Evolutionary conservation across 768 basidiomycete genomes (phyloP).

Genomic region (Lactifluus echinatus): DNA sequence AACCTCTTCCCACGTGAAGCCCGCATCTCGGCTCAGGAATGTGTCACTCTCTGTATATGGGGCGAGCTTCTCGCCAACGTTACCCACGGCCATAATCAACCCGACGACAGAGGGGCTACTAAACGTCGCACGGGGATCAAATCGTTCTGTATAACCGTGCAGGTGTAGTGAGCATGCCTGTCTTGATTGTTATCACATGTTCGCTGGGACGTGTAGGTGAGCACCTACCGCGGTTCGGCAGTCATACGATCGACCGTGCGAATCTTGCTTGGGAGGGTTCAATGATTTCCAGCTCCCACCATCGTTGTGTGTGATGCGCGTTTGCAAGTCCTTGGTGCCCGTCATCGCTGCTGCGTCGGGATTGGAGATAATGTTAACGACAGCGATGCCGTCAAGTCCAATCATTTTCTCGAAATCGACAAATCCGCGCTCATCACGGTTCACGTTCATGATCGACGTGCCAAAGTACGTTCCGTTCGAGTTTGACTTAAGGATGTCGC

Average conservation of each 20-base stretch:
- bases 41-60: slow-evolving; percentile 86
- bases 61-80: slow-evolving; percentile 78
- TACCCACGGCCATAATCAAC: slow-evolving; percentile 92
- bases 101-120: slow-evolving; percentile 90
- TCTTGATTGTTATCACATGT: not conserved
- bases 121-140: slow-evolving; percentile 85
- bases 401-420: slow-evolving; percentile 99
- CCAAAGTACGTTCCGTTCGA: slow-evolving; percentile 98
- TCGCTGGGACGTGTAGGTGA: not conserved
- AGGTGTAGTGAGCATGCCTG: slow-evolving; percentile 84
- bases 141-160: slow-evolving; percentile 92
- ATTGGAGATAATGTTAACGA: slow-evolving; percentile 87
- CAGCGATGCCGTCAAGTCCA: slow-evolving; percentile 90
- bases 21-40: slow-evolving; percentile 92
- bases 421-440: slow-evolving; percentile 79
- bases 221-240: slow-evolving; percentile 58
- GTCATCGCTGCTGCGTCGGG: slow-evolving; percentile 63
- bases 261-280: slow-evolving; percentile 65
- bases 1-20: slow-evolving; percentile 97
- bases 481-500: slow-evolving; percentile 90
- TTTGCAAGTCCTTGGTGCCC: slow-evolving; percentile 68
- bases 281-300: slow-evolving; percentile 89
- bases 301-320: slow-evolving; percentile 93
- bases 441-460: slow-evolving; percentile 77
- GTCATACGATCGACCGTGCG: slow-evolving; percentile 58